Evolutionary conservation across 2,329 filamentous ascomycete species (phyloP).

Genomic region (Byssochlamys sp.): DNA sequence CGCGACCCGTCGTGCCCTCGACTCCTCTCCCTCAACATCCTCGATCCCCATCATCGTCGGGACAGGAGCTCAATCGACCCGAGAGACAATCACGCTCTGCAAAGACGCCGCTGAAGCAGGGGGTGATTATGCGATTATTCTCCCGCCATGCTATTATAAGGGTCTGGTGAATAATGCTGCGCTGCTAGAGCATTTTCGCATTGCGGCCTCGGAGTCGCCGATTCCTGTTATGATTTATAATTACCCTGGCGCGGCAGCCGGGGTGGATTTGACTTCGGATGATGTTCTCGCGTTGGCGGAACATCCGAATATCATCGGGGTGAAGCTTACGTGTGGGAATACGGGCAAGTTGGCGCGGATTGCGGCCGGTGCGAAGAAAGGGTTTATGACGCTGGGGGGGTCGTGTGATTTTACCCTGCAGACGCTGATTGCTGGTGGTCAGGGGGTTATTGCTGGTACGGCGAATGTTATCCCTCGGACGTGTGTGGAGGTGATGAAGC

Average conservation of each 20-base stretch:
- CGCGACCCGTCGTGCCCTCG: conserved; percentile 60
- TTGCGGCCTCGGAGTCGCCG: conserved; percentile 51
- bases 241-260: conserved; percentile 58
- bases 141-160: conserved; percentile 69
- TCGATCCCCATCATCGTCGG: conserved; percentile 68
- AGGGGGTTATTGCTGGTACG: conserved; percentile 74
- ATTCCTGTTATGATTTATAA: conserved; percentile 64
- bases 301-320: conserved; percentile 58
- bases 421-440: conserved; percentile 67
- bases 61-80: conserved; percentile 62
- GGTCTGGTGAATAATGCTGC: conserved; percentile 53
- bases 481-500: conserved; percentile 67
- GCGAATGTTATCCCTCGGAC: conserved; percentile 79
- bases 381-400: conserved; percentile 77
- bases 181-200: conserved; percentile 54
- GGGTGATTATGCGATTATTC: conserved; percentile 64
- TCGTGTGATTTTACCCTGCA: conserved; percentile 82
- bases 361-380: conserved; percentile 36
- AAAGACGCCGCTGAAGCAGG: conserved; percentile 58
- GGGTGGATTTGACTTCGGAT: conserved; percentile 59
- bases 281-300: conserved; percentile 49
- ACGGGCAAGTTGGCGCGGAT: conserved; percentile 63
- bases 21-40: conserved; percentile 53
- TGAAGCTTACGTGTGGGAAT: conserved; percentile 65
- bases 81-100: conserved; percentile 62